Conservation (phyloP, 148 eudicot species). For the Rhododendron griersonianum region DNA sequence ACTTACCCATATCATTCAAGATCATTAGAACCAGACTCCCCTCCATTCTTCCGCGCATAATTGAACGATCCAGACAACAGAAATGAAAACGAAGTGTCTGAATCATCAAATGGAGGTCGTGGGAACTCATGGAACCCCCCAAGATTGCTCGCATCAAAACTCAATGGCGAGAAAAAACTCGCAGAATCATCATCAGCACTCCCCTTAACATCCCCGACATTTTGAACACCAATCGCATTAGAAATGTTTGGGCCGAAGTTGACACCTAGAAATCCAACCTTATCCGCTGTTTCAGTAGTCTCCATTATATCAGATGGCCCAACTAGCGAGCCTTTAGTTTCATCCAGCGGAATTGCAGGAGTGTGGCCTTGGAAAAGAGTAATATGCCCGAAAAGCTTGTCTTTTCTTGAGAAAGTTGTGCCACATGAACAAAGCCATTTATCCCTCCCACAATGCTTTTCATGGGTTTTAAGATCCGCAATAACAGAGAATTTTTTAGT, state of each 20-base stretch:
- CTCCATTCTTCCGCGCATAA: constrained; percentile 39
- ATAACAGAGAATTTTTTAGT: constrained; percentile 87
- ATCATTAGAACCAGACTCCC: constrained; percentile 36
- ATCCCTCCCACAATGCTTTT: constrained; percentile 94
- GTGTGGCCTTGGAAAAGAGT: constrained; percentile 93
- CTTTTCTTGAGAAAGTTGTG: constrained; percentile 92
- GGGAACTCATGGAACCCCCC: constrained; percentile 68
- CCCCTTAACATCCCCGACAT: constrained; percentile 37
- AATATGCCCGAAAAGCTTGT: constrained; percentile 96
- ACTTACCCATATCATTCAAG: constrained; percentile 30
- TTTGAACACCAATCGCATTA: constrained; percentile 27
- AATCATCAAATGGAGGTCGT: constrained; percentile 60
- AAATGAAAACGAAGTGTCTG: constrained; percentile 67
- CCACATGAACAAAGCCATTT: constrained; percentile 99
- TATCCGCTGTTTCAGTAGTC: constrained; percentile 27
- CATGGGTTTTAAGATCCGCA: constrained; percentile 96
- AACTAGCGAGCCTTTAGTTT: constrained; percentile 33
- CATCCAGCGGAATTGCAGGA: constrained; percentile 84
- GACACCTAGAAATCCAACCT: constrained; percentile 31
- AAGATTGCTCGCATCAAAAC: constrained; percentile 45
- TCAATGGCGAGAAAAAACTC: constrained; percentile 57
- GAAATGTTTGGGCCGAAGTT: constrained; percentile 28
- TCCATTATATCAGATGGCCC: constrained; percentile 43
- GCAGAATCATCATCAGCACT: constrained; percentile 44
- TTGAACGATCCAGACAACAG: constrained; percentile 38